A percentile compares a stretch with the other conserved stretches of the same genome.
Conservation (phyloP, 2,329 filamentous ascomycete species). For the Aplosporella prunicola region DNA sequence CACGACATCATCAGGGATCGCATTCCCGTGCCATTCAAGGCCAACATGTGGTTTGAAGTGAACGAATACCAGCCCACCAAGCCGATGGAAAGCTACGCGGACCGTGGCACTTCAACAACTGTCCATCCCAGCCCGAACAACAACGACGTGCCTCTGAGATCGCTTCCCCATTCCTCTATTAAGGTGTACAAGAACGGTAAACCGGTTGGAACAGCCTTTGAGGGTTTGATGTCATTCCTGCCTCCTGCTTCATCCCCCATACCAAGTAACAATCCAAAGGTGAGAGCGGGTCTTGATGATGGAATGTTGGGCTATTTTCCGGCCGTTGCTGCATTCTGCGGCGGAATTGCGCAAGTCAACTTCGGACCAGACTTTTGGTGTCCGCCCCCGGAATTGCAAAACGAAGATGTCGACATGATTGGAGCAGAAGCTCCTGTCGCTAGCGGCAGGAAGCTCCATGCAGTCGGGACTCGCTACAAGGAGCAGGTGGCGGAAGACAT, state of each 20-base stretch:
- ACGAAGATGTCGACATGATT: slow-evolving; percentile 22
- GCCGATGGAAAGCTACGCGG: slow-evolving; percentile 62
- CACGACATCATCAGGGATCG: slow-evolving; percentile 88
- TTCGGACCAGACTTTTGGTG: slow-evolving; percentile 92
- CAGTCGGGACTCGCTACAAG: slow-evolving; percentile 69
- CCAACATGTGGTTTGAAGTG: slow-evolving; percentile 87
- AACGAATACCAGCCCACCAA: slow-evolving; percentile 83
- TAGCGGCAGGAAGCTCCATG: slow-evolving; percentile 35
- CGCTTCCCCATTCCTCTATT: slow-evolving; percentile 76
- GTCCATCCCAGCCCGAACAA: slow-evolving; percentile 71
- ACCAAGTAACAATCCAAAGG: slow-evolving; percentile 34
- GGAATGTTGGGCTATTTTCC: slow-evolving; percentile 95
- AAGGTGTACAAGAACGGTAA: slow-evolving; percentile 89
- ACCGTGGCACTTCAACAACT: slow-evolving; percentile 45
- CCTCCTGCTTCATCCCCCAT: slow-evolving; percentile 76
- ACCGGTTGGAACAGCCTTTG: slow-evolving; percentile 77
- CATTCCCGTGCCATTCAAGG: slow-evolving; percentile 88
- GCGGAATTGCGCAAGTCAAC: slow-evolving; percentile 84
- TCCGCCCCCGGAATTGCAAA: slow-evolving; percentile 56
- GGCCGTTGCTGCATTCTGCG: slow-evolving; percentile 82
- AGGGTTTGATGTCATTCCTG: slow-evolving; percentile 78
- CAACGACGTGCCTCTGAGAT: slow-evolving; percentile 64
- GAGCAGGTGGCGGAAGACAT: slow-evolving; percentile 95
- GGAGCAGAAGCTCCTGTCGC: slow-evolving; percentile 16
- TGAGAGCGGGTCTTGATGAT: slow-evolving; percentile 77